Conservation (phyloP, 202 grass and related monocot species). For the Eragrostis tef region DNA sequence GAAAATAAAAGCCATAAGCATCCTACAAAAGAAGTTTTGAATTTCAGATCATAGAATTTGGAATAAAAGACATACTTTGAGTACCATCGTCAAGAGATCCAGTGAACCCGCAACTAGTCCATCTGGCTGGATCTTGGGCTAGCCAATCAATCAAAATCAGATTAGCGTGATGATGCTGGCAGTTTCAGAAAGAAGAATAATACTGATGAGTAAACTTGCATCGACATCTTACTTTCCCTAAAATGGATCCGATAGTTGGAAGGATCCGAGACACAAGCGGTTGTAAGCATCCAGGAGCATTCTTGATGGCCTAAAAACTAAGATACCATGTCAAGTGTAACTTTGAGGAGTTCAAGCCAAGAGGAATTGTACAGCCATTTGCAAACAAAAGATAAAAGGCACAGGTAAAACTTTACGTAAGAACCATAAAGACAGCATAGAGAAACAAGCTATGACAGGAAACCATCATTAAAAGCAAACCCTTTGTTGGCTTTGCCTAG, state of each 20-base stretch:
- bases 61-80: conserved; percentile 66
- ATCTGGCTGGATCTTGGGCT: conserved; percentile 74
- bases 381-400: conserved; percentile 27
- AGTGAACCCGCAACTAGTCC: conserved; percentile 84
- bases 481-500: neutral
- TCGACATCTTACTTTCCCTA: conserved; percentile 68
- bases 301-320: conserved; percentile 94
- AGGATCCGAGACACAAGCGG: conserved; percentile 80
- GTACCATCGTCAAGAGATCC: conserved; percentile 85
- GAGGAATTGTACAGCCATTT: neutral
- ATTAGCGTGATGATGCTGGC: conserved; percentile 19
- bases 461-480: conserved; percentile 7
- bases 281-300: conserved; percentile 81
- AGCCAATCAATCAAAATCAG: conserved; percentile 58
- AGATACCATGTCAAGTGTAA: conserved; percentile 53
- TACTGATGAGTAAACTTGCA: conserved; percentile 20
- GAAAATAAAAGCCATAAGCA: neutral
- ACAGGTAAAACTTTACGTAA: conserved; percentile 18
- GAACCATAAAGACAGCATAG: conserved; percentile 14
- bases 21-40: conserved; percentile 34
- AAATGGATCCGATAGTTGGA: conserved; percentile 74
- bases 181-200: conserved; percentile 24
- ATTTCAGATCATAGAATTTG: conserved; percentile 10
- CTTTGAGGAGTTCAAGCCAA: conserved; percentile 28
- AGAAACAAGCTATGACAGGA: conserved; percentile 12